Conservation (phyloP, 805 yeast species). For the Pichia manshurica region DNA sequence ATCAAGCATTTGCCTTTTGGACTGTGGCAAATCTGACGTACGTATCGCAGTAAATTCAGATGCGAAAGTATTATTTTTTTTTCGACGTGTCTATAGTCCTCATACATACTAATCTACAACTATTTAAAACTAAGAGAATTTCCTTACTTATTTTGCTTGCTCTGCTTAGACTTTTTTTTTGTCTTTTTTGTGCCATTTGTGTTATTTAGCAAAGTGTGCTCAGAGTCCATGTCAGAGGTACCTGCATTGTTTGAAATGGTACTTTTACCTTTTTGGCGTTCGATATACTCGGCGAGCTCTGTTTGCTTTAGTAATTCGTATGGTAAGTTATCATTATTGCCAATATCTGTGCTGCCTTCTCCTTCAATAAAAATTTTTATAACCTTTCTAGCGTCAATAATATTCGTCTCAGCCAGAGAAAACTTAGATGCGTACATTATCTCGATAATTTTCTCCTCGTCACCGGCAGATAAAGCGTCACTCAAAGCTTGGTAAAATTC, state of each 20-base stretch:
- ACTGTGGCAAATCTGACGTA: neutral
- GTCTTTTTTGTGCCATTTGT: neutral
- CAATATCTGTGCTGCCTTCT: neutral
- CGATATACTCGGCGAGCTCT: too few species aligned
- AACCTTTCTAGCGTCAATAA: neutral
- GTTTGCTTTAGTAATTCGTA: too few species aligned
- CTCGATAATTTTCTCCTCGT: constrained; percentile 11
- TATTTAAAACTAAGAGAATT: too few species aligned
- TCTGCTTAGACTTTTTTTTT: neutral
- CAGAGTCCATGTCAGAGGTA: too few species aligned
- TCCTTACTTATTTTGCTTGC: neutral
- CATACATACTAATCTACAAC: too few species aligned
- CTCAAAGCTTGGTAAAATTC: constrained; percentile 16
- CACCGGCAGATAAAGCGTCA: constrained; percentile 6
- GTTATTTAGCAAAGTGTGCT: too few species aligned
- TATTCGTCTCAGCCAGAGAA: neutral
- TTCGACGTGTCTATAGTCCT: too few species aligned
- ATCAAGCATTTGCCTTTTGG: too few species aligned
- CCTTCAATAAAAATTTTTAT: neutral
- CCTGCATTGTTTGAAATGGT: too few species aligned
- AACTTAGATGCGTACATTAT: constrained; percentile 10
- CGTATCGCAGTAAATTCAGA: too few species aligned
- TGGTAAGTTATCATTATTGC: neutral
- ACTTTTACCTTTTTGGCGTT: too few species aligned
- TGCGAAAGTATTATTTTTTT: too few species aligned